Base-by-base conservation (phyloP, 2,329 filamentous ascomycete species). In the Sodiomyces alkalinus region DNA sequence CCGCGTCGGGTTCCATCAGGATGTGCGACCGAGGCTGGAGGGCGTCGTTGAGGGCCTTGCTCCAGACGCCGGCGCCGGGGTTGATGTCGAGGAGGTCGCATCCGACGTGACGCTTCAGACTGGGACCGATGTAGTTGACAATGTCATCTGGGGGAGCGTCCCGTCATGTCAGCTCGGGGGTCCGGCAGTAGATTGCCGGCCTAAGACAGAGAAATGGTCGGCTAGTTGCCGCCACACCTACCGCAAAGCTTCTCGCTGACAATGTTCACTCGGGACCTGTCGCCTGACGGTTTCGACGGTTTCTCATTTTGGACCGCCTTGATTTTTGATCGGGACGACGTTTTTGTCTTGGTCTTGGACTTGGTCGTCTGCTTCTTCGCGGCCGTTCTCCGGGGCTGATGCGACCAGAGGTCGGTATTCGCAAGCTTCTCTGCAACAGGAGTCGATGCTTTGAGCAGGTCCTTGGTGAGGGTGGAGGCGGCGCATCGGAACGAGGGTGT, bases 31-130 rank as follows among this genome's bases (percentile, higher is more conserved):
- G 74, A 4, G 87, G 87, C 42, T 82, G 56, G 6, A 98, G 60
- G 25, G 67, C 56, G 0, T 81, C 62, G 46, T 93, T 74, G 1
- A 96, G 58, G 42, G 77, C 80, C 17, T 60, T 59, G 19, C 86
- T 92, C 71, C 79, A 90, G 3, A 92, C 30, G 7, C 85, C 82
- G 1, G 58, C 57, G 10, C 85, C 85, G 0, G 87, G 87, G 48
- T 86, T 82, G 31, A 93, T 58, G 46, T 96, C 87, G 41, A 98
- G 59, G 24, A 96, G 65, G 42, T 92, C 85, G 52, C 86, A 85
- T 30, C 81, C 80, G 27, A 62, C 57, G 49, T 90, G 76, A 24
- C 71, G 67, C 19, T 70, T 56, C 12, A 96, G 63, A 3, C 72
- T 73, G 1, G 68, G 64, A 3, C 67, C 70, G n/a, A 92, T 55